Conservation (phyloP, 1,284 basidiomycete genomes). For the Takashimella koratensis region DNA sequence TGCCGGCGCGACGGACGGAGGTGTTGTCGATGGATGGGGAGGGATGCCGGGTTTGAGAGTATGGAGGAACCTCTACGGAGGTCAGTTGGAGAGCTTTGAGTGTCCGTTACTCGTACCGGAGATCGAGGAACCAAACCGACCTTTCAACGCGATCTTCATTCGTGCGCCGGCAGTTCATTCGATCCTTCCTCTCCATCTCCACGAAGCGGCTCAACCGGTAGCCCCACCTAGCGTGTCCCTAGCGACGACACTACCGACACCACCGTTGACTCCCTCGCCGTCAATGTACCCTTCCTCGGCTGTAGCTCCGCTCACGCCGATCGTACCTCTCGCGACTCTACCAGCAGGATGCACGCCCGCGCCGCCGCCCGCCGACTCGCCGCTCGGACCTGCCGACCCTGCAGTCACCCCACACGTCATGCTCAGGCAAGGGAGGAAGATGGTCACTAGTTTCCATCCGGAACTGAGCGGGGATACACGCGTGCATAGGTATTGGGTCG, state of each 20-base stretch:
- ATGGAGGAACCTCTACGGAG: slow-evolving; percentile 75
- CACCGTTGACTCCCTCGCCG: neutral
- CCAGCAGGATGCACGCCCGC: slow-evolving; percentile 58
- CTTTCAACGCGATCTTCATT: slow-evolving; percentile 89
- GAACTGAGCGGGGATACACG: slow-evolving; percentile 83
- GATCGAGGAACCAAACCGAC: slow-evolving; percentile 58
- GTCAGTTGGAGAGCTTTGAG: slow-evolving; percentile 84
- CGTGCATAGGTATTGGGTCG: slow-evolving; percentile 65
- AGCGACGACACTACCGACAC: neutral
- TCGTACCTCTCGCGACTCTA: slow-evolving; percentile 67
- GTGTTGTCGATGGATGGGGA: slow-evolving; percentile 69
- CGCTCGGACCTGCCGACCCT: slow-evolving; percentile 34
- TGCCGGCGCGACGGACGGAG: slow-evolving; percentile 17
- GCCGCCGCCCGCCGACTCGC: slow-evolving; percentile 37
- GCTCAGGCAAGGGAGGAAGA: slow-evolving; percentile 73
- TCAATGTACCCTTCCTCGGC: slow-evolving; percentile 39
- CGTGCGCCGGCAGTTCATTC: slow-evolving; percentile 65
- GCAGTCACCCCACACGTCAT: slow-evolving; percentile 72
- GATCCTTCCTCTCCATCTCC: no score
- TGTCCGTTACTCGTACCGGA: slow-evolving; percentile 65
- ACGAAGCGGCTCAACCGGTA: neutral
- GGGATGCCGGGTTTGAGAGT: slow-evolving; percentile 72
- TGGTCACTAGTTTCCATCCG: slow-evolving; percentile 92
- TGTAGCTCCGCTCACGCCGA: slow-evolving; percentile 39
- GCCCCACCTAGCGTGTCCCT: neutral